phyloP scores from a whole-genome alignment of 257 asterid genomes.

The Solanum arcanum region DNA sequence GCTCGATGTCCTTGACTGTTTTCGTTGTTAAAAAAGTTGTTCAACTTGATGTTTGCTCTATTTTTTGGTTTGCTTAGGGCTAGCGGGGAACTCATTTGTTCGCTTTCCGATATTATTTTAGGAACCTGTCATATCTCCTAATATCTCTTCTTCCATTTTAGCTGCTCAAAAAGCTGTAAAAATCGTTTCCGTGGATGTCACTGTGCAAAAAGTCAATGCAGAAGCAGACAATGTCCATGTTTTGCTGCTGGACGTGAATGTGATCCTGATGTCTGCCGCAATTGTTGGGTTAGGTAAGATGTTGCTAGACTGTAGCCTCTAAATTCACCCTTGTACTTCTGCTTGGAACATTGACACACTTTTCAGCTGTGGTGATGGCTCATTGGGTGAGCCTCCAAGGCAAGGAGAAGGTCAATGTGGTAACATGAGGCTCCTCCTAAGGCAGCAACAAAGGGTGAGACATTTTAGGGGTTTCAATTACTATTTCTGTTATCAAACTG shows the following conservation, averaged over 20 bases:
- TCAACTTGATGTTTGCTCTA: neutral
- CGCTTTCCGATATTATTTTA: neutral
- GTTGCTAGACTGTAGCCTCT: neutral
- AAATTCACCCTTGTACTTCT: neutral
- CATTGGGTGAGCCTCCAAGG: constrained; percentile 69
- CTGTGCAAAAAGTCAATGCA: constrained; percentile 98
- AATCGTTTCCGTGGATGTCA: constrained; percentile 97
- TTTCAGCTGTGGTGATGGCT: constrained; percentile 79
- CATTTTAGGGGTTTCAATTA: constrained; percentile 5
- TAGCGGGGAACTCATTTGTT: neutral
- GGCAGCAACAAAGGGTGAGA: constrained; percentile 84
- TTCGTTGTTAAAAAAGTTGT: neutral
- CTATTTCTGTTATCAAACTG: neutral
- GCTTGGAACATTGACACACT: neutral
- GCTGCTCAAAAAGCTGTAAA: constrained; percentile 94
- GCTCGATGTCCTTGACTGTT: neutral
- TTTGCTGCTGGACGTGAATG: constrained; percentile 99
- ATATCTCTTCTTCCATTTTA: constrained; percentile 14
- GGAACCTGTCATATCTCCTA: neutral
- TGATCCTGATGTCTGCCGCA: constrained; percentile 98
- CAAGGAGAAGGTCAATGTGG: constrained; percentile 91
- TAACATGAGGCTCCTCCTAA: constrained; percentile 87
- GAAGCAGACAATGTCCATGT: constrained; percentile 98
- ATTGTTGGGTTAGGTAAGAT: constrained; percentile 92
- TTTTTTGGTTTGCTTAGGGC: neutral